Percentiles rank a stretch among this genome's conserved stretches.
Conservation (phyloP, 2,329 filamentous ascomycete species). For the Colletotrichum horii region DNA sequence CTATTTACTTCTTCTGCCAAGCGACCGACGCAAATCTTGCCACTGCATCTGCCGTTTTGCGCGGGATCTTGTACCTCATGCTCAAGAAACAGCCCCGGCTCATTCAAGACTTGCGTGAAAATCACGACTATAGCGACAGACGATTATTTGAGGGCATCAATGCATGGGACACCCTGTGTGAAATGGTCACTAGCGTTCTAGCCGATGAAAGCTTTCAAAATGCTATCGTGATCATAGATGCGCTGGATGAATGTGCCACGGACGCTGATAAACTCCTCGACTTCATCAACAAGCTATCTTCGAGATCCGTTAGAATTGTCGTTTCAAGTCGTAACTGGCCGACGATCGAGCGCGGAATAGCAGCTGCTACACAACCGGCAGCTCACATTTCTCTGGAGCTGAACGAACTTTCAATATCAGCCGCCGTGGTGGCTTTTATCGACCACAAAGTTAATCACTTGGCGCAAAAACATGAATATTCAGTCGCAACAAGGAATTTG, state of each 20-base stretch:
- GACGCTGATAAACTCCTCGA: constrained; percentile 33
- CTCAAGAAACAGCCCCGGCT: constrained; percentile 18
- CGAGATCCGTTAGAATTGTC: constrained; percentile 43
- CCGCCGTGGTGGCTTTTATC: constrained; percentile 40
- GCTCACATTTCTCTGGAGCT: constrained; percentile 37
- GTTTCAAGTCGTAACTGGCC: constrained; percentile 47
- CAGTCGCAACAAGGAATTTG: neutral
- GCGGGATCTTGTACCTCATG: constrained; percentile 47
- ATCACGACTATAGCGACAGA: constrained; percentile 27
- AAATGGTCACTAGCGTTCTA: constrained; percentile 45
- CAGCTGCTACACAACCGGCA: constrained; percentile 16
- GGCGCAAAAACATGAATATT: neutral
- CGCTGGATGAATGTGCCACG: neutral
- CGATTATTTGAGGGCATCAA: constrained; percentile 40
- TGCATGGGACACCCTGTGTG: constrained; percentile 34
- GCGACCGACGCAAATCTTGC: constrained; percentile 39
- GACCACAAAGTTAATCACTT: constrained; percentile 32
- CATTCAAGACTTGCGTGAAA: neutral
- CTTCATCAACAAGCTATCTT: constrained; percentile 27
- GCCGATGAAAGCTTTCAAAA: constrained; percentile 30
- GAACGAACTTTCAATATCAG: constrained; percentile 35
- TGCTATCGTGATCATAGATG: constrained; percentile 39
- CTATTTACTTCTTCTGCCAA: constrained; percentile 48
- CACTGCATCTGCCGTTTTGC: constrained; percentile 42
- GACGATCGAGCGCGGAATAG: constrained; percentile 38